phyloP scores from a whole-genome alignment of 768 basidiomycete species.

The Stropharia rugosoannulata region DNA sequence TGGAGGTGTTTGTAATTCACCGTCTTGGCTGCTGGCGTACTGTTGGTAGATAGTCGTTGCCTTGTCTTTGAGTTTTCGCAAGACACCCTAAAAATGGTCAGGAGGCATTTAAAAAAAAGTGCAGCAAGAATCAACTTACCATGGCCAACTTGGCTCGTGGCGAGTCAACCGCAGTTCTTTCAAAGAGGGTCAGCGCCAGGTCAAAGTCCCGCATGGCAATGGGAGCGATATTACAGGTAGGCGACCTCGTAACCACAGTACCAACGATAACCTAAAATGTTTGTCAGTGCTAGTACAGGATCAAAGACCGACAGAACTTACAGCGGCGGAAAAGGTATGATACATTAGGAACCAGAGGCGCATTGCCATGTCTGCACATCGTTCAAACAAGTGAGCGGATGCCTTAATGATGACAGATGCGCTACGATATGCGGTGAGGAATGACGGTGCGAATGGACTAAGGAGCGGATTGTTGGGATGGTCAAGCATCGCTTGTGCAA shows the following conservation, averaged over 20 bases:
- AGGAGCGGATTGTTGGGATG: slow-evolving; percentile 51
- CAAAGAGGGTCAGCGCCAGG: slow-evolving; percentile 44
- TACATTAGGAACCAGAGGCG: slow-evolving; percentile 51
- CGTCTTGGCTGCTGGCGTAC: background rate
- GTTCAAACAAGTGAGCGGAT: slow-evolving; percentile 46
- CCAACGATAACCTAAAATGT: slow-evolving; percentile 50
- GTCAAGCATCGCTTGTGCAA: slow-evolving; percentile 57
- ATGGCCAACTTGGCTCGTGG: slow-evolving; percentile 46
- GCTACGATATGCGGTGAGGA: slow-evolving; percentile 52
- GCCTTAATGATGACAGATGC: slow-evolving; percentile 52
- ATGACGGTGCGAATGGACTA: slow-evolving; percentile 55
- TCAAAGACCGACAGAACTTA: slow-evolving; percentile 19
- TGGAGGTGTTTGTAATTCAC: slow-evolving; percentile 6
- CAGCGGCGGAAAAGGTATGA: slow-evolving; percentile 51
- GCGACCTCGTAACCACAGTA: slow-evolving; percentile 58
- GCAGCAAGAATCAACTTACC: slow-evolving; percentile 24
- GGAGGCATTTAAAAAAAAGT: background rate
- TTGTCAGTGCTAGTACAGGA: background rate
- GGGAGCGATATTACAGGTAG: slow-evolving; percentile 46
- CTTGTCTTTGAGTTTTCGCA: slow-evolving; percentile 44
- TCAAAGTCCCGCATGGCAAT: slow-evolving; percentile 50
- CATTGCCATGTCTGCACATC: slow-evolving; percentile 46
- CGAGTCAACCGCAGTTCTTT: slow-evolving; percentile 41
- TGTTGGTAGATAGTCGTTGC: slow-evolving; percentile 26
- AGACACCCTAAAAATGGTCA: slow-evolving; percentile 33